Conservation (phyloP, 208 protist genomes). For the Balamuthia mandrillaris region DNA sequence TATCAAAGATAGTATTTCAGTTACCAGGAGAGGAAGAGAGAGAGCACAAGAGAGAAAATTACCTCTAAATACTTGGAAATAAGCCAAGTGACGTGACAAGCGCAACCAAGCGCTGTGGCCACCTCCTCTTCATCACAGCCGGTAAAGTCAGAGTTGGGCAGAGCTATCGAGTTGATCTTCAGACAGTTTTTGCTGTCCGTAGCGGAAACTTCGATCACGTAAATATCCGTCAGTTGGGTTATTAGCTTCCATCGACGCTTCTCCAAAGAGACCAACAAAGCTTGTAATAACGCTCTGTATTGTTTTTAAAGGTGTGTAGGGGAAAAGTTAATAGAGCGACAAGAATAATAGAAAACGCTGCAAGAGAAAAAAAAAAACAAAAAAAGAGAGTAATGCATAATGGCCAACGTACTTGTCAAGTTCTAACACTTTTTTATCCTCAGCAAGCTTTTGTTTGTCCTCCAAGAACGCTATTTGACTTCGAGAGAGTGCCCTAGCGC, state of each 20-base stretch:
- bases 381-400: background rate
- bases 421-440: background rate
- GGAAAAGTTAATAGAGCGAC: too few relatives aligned
- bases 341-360: background rate
- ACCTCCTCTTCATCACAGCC: constrained; percentile 37
- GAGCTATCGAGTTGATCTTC: background rate
- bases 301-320: background rate
- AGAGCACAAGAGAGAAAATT: background rate
- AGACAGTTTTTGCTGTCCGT: background rate
- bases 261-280: background rate
- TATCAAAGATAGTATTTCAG: background rate
- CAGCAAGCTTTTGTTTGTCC: background rate
- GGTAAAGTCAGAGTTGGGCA: constrained; percentile 28
- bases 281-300: background rate
- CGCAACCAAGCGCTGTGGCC: constrained; percentile 24
- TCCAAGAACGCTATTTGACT: background rate
- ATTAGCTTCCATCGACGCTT: constrained; percentile 15
- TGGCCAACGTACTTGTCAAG: background rate
- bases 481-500: background rate
- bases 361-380: background rate
- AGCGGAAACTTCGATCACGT: background rate
- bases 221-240: background rate
- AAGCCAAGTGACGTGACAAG: constrained; percentile 8
- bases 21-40: background rate
- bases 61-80: constrained; percentile 40